These are phyloP conservation scores for Pseudonectria buxi DNA, from an alignment of 2,329 filamentous ascomycete genomes.

Conservation along the genomic window DNA sequence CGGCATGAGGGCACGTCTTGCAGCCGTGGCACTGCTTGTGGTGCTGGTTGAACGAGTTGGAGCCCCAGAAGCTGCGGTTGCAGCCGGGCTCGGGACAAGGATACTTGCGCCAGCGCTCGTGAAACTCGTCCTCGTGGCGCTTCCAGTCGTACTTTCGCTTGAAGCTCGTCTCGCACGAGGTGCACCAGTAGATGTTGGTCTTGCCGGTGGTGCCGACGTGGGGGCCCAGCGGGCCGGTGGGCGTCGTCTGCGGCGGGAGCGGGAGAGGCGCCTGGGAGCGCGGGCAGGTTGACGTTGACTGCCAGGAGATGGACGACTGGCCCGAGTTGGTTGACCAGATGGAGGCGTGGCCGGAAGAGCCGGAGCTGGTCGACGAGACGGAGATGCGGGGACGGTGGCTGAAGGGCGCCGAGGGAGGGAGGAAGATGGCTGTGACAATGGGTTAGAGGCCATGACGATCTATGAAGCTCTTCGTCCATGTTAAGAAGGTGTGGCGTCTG, in stretches of 20 bases:
- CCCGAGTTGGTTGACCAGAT: constrained; percentile 38
- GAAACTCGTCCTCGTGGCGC: constrained; percentile 62
- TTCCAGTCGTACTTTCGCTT: constrained; percentile 66
- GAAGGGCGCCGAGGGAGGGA: constrained; percentile 31
- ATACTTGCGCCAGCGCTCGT: constrained; percentile 62
- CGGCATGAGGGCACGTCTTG: constrained; percentile 58
- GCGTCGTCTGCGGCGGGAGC: constrained; percentile 26
- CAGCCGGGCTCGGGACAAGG: constrained; percentile 57
- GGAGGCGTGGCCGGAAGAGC: constrained; percentile 42
- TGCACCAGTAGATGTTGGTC: constrained; percentile 50
- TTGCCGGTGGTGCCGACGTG: constrained; percentile 24
- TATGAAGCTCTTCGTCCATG: background rate
- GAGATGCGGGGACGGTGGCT: constrained; percentile 38
- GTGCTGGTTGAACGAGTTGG: constrained; percentile 62
- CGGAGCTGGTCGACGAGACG: constrained; percentile 44
- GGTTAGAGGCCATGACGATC: constrained; percentile 5
- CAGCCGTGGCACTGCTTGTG: constrained; percentile 60
- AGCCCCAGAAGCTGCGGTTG: constrained; percentile 61
- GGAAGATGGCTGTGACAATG: constrained; percentile 24
- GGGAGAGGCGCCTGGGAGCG: constrained; percentile 32
- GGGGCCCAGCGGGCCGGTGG: constrained; percentile 27
- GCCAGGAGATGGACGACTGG: constrained; percentile 35
- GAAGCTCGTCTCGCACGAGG: constrained; percentile 56
- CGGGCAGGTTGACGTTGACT: constrained; percentile 27
- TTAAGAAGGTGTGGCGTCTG: too few species aligned